Base-by-base conservation (phyloP, 257 asterid genomes). In the Euphrasia confusa region DNA sequence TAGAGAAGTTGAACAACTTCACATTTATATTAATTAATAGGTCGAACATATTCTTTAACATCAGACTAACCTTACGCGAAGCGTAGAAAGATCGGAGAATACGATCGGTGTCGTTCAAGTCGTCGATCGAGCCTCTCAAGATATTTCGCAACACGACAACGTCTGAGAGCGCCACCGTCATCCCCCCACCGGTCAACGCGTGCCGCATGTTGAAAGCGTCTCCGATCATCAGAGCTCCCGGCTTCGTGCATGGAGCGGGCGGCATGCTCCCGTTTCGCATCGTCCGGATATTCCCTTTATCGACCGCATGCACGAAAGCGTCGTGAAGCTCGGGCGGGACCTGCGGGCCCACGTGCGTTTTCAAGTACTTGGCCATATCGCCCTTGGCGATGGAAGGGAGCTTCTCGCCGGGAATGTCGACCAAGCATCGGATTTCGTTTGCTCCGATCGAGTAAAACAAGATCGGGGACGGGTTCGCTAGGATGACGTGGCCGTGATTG, bases 191-290 rank as follows among this genome's bases (percentile, higher is more conserved):
- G 4, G 87, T 81, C 67, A 81, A 76, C 72, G 87, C 80, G 65
- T 81, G 87, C 1, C 84, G 84, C 87, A 81, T 81, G 75, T 81
- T 78, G 67, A 81, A 78, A 42, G 87, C 77, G 60, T 81, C 87
- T 13, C 87, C 87, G 71, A 81, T 63, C 59, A 81, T 54, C 18
- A 81, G 64, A 45, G 87, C 87, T 33, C 87, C 84, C 5, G 82
- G 77, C 30, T 77, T 76, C 5, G 82, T 82, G 50, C 65, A 63
- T 27, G 80, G 87, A 45, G 76, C 72, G 2, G 87, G 84, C 28
- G 87, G 87, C 87, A 81, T 78, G 79, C 80, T 81, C 64, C 77
- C 63, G 70, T 81, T 81, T 1, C 82, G 80, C 87, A 81, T 81
- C 27, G 84, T 74, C 61, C 76, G 71, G 28, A 81, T 78, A 45